A percentile compares a stretch with the other conserved stretches of the same genome.
Conservation (phyloP, 2,329 filamentous ascomycete genomes). For the Calonectria pteridis region DNA sequence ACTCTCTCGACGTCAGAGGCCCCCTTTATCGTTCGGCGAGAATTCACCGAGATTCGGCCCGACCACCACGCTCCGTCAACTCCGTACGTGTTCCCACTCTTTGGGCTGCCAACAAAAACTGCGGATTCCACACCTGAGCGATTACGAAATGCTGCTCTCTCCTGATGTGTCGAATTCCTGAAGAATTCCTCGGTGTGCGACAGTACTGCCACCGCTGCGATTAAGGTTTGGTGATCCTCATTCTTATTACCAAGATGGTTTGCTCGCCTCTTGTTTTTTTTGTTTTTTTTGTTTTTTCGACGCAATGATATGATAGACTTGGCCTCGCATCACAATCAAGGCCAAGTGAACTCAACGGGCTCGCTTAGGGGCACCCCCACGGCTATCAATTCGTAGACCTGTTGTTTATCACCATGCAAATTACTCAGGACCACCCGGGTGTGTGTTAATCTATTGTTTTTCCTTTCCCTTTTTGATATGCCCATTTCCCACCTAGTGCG, state of each 20-base stretch:
- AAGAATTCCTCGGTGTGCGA: not conserved
- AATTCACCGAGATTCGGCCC: slow-evolving; percentile 34
- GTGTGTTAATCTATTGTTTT: not conserved
- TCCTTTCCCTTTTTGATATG: not conserved
- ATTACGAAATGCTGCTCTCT: slow-evolving; percentile 12
- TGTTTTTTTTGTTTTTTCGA: not conserved
- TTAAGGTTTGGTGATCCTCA: slow-evolving; percentile 8
- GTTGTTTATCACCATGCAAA: not conserved
- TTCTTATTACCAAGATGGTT: not conserved
- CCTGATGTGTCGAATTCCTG: not conserved
- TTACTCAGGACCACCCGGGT: not conserved
- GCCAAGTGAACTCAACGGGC: not conserved
- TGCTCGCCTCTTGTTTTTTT: not conserved
- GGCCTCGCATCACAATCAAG: not conserved
- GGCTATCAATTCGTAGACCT: not conserved
- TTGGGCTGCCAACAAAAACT: slow-evolving; percentile 4
- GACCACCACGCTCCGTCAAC: slow-evolving; percentile 21
- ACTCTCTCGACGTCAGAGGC: not conserved
- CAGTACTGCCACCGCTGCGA: too few species aligned
- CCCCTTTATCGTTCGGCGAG: slow-evolving; percentile 9
- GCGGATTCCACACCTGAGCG: slow-evolving; percentile 14
- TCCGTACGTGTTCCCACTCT: slow-evolving; percentile 21
- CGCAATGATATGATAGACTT: not conserved
- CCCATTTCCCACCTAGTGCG: slow-evolving; percentile 3
- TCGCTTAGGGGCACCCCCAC: not conserved